Conservation (phyloP, 106 monocot species). For the Hemerocallis citrina region DNA sequence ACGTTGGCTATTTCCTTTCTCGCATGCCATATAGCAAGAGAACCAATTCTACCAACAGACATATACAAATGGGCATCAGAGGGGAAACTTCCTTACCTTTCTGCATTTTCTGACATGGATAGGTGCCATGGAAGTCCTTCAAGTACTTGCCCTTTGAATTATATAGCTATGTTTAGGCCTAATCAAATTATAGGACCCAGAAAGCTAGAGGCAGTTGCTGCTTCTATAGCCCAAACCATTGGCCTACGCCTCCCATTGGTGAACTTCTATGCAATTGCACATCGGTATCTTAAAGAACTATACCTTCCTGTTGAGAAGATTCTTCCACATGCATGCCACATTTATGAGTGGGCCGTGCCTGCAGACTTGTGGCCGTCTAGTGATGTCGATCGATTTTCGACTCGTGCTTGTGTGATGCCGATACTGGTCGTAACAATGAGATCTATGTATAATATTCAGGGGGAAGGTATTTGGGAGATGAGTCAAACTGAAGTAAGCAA, state of each 20-base stretch:
- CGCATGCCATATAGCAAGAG: slow-evolving; percentile 71
- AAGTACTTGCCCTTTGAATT: slow-evolving; percentile 26
- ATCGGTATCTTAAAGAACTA: slow-evolving; percentile 50
- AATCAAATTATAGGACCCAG: slow-evolving; percentile 36
- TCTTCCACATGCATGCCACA: slow-evolving; percentile 50
- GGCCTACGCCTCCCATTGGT: slow-evolving; percentile 68
- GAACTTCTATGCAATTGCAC: slow-evolving; percentile 70
- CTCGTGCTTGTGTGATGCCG: slow-evolving; percentile 78
- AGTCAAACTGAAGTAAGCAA: slow-evolving; percentile 8
- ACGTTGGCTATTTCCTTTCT: slow-evolving; percentile 62
- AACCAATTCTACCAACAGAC: slow-evolving; percentile 73
- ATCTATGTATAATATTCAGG: slow-evolving; percentile 71
- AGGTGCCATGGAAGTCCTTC: slow-evolving; percentile 34
- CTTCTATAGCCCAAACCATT: slow-evolving; percentile 50
- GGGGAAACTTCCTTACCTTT: slow-evolving; percentile 73
- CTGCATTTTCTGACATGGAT: slow-evolving; percentile 54
- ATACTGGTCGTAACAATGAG: slow-evolving; percentile 72
- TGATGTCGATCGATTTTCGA: slow-evolving; percentile 42
- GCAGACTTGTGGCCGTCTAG: slow-evolving; percentile 73
- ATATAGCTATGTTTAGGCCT: slow-evolving; percentile 67
- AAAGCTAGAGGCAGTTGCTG: slow-evolving; percentile 63
- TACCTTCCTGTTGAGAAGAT: slow-evolving; percentile 56
- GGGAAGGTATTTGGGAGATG: slow-evolving; percentile 76
- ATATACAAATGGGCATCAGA: slow-evolving; percentile 58
- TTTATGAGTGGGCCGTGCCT: slow-evolving; percentile 88